Percentiles rank a stretch among this genome's conserved stretches.
Conservation (phyloP, 192 early-diverging fungal species). For the Helicostylum pulchrum region DNA sequence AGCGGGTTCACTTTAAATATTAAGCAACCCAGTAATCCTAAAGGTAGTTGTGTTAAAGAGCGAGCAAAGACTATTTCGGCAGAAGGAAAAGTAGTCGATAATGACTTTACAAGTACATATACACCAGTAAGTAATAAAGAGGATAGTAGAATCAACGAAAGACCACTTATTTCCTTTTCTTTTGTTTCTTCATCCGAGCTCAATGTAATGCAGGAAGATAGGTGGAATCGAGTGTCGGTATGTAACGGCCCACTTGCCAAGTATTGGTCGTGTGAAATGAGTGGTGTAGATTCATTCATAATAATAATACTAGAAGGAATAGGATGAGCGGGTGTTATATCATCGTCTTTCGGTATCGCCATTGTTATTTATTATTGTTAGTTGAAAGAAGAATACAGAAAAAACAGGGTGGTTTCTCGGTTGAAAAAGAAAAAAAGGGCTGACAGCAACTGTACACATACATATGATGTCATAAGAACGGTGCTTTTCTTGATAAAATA, state of each 20-base stretch:
- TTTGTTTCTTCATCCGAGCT: slow-evolving; percentile 13
- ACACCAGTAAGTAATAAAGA: slow-evolving; percentile 68
- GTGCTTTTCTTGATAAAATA: too few relatives aligned
- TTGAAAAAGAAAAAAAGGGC: too few relatives aligned
- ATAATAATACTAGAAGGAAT: slow-evolving; percentile 19
- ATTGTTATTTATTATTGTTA: too few relatives aligned
- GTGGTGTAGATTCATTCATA: slow-evolving; percentile 23
- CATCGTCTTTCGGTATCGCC: too few relatives aligned
- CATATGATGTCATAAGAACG: too few relatives aligned
- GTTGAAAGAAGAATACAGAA: too few relatives aligned
- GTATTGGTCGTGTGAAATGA: slow-evolving; percentile 1
- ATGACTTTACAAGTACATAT: slow-evolving; percentile 67
- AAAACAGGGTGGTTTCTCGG: too few relatives aligned
- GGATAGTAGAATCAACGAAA: slow-evolving; percentile 60
- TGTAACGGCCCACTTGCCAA: not conserved
- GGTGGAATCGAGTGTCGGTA: not conserved
- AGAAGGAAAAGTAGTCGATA: slow-evolving; percentile 51
- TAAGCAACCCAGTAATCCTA: slow-evolving; percentile 56
- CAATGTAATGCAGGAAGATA: slow-evolving; percentile 5
- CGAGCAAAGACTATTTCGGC: slow-evolving; percentile 73
- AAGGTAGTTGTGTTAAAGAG: slow-evolving; percentile 59
- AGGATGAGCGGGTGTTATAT: not conserved
- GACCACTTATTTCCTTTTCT: slow-evolving; percentile 40
- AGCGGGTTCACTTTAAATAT: slow-evolving; percentile 49
- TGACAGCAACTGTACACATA: too few relatives aligned